A percentile compares a stretch with the other conserved stretches of the same genome.
phyloP scores from a whole-genome alignment of 2,329 filamentous ascomycete species.

The Cercospora sesami region DNA sequence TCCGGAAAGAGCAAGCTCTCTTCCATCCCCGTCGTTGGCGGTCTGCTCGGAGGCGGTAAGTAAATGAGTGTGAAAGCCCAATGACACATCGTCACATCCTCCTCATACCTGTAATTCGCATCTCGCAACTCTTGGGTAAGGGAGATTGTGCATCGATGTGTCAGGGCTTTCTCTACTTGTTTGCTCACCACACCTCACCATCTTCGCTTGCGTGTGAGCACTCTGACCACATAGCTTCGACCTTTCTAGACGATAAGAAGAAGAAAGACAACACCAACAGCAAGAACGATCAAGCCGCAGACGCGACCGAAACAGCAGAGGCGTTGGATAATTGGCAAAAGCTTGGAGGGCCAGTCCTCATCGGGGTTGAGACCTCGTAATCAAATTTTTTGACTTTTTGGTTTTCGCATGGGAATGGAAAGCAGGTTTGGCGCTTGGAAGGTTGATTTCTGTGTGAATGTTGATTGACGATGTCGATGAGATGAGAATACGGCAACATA shows the following conservation, averaged over 20 bases:
- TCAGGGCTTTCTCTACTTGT: conserved; percentile 18
- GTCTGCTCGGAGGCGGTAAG: conserved; percentile 48
- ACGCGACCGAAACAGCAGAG: conserved; percentile 14
- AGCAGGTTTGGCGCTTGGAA: not conserved
- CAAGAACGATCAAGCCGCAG: conserved; percentile 9
- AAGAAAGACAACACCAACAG: conserved; percentile 9
- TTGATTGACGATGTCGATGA: not conserved
- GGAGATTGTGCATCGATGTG: conserved; percentile 10
- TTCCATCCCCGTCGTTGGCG: conserved; percentile 50
- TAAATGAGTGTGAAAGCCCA: conserved; percentile 27
- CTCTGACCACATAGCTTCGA: conserved; percentile 14
- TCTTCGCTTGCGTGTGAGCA: not conserved
- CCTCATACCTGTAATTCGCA: conserved; percentile 20
- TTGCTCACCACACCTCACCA: not conserved
- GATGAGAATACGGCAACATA: conserved; percentile 6
- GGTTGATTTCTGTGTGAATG: not conserved
- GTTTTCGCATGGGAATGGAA: not conserved
- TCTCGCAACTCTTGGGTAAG: conserved; percentile 3
- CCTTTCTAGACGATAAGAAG: conserved; percentile 7
- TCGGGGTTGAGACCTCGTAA: conserved; percentile 15
- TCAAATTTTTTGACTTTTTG: not conserved
- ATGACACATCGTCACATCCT: conserved; percentile 9
- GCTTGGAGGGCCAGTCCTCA: conserved; percentile 14
- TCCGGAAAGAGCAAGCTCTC: conserved; percentile 35
- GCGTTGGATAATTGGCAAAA: conserved; percentile 18